These are phyloP conservation scores for Neckera pumila DNA, from an alignment of 225 moss, liverwort and hornwort species.

Conservation along the genomic window DNA sequence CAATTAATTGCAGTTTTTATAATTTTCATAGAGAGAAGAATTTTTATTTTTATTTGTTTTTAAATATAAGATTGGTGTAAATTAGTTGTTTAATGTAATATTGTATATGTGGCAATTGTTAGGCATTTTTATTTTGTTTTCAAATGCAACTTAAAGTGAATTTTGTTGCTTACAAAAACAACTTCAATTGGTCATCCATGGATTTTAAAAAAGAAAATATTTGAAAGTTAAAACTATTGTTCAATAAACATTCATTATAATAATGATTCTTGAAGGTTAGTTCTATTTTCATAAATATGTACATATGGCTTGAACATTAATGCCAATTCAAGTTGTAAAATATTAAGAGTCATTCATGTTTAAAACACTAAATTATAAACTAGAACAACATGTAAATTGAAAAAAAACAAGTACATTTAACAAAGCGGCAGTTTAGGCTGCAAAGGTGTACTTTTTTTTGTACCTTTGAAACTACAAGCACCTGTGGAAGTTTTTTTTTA, in stretches of 20 bases:
- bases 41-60: not conserved
- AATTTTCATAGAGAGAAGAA: not conserved
- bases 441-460: too few relatives aligned
- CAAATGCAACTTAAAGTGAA: not conserved
- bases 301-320: not conserved
- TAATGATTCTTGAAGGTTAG: not conserved
- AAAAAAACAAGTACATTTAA: not conserved
- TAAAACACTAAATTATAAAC: not conserved
- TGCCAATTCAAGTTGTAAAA: not conserved
- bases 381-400: not conserved
- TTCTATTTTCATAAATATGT: not conserved
- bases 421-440: too few relatives aligned
- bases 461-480: too few relatives aligned
- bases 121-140: not conserved
- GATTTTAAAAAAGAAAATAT: not conserved
- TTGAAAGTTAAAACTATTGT: not conserved
- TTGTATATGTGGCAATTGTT: not conserved
- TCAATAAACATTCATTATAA: not conserved
- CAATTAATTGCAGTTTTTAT: not conserved
- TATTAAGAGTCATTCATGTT: not conserved
- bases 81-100: too few relatives aligned
- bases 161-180: not conserved
- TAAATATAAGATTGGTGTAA: not conserved
- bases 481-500: too few relatives aligned
- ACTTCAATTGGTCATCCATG: too few relatives aligned